phyloP scores from a whole-genome alignment of 2,329 filamentous ascomycete species.

The Ceratocystis variospora region DNA sequence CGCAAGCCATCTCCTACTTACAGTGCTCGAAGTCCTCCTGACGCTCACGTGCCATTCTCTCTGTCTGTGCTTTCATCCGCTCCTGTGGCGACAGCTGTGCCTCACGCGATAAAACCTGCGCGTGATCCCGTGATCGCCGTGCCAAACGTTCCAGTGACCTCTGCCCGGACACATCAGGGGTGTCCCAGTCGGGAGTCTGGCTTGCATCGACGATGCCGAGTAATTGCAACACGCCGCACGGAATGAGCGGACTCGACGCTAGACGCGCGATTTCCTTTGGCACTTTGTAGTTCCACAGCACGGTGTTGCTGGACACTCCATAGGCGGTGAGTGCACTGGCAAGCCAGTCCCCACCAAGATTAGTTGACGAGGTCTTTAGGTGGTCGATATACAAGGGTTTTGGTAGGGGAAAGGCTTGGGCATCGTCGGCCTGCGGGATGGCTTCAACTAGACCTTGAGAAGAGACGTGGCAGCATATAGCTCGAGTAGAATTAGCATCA shows the following conservation, averaged over 20 bases:
- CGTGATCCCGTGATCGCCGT: constrained; percentile 30
- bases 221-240: constrained; percentile 46
- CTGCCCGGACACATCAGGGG: constrained; percentile 28
- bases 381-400: constrained; percentile 36
- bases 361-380: constrained; percentile 28
- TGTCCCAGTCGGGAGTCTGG: constrained; percentile 43
- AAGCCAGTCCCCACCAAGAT: constrained; percentile 40
- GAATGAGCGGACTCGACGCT: constrained; percentile 38
- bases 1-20: constrained; percentile 23
- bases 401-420: constrained; percentile 23
- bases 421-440: constrained; percentile 28
- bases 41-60: constrained; percentile 31
- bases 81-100: constrained; percentile 31
- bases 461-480: constrained; percentile 38
- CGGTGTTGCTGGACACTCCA: constrained; percentile 39
- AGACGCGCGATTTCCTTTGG: constrained; percentile 39
- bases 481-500: constrained; percentile 21
- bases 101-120: constrained; percentile 32
- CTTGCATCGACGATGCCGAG: constrained; percentile 36
- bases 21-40: constrained; percentile 35
- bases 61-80: constrained; percentile 29
- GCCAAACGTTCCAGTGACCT: constrained; percentile 28
- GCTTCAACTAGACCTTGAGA: constrained; percentile 35
- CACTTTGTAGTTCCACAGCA: constrained; percentile 48
- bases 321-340: constrained; percentile 42